These are phyloP conservation scores for Umbellularia californica DNA, from an alignment of 164 flowering plant genomes.

Conservation along the genomic window DNA sequence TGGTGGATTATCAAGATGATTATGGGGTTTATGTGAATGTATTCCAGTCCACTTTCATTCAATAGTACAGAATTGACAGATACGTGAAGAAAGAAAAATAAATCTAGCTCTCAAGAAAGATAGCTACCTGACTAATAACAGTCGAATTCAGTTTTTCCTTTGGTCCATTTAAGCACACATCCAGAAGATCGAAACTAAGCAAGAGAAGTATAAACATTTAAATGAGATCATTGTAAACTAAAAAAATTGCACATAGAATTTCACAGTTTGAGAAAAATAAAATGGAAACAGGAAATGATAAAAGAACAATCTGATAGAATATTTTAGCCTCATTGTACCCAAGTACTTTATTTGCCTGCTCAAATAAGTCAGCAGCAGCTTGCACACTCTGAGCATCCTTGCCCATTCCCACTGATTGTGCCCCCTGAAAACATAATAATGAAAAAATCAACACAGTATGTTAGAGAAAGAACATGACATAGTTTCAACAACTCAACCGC, in stretches of 20 bases:
- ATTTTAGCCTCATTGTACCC: constrained; percentile 44
- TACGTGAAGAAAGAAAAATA: background rate
- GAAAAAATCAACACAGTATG: background rate
- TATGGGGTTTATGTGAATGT: background rate
- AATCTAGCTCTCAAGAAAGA: background rate
- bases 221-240: background rate
- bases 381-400: constrained; percentile 72
- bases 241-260: background rate
- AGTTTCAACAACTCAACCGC: background rate
- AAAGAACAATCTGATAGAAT: background rate
- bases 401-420: constrained; percentile 99
- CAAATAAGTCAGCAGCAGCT: constrained; percentile 84
- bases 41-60: background rate
- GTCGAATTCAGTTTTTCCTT: constrained; percentile 96
- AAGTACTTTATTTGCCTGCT: constrained; percentile 82
- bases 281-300: background rate
- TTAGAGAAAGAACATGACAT: background rate
- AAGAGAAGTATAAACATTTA: background rate
- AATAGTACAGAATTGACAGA: background rate
- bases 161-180: constrained; percentile 87
- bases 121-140: constrained; percentile 87
- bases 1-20: background rate
- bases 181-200: constrained; percentile 76
- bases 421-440: constrained; percentile 59
- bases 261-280: background rate